These are phyloP conservation scores for Lasiodiplodia hormozganensis DNA, from an alignment of 2,329 filamentous ascomycete species.

Conservation along the genomic window DNA sequence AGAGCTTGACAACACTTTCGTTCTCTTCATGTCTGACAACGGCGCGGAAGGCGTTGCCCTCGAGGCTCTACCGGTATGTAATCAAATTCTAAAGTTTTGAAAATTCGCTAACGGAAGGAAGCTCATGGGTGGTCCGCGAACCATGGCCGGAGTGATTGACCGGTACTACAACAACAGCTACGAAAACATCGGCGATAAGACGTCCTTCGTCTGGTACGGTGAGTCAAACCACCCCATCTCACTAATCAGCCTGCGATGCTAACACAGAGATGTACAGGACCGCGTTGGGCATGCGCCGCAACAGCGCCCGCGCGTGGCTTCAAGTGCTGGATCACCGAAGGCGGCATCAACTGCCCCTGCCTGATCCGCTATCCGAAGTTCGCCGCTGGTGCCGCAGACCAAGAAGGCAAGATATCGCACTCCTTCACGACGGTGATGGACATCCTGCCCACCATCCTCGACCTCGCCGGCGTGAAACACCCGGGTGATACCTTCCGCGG, in stretches of 20 bases:
- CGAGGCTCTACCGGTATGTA: conserved; percentile 38
- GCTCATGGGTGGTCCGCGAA: too few relatives aligned
- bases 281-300: conserved; percentile 41
- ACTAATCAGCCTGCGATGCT: too few relatives aligned
- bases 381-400: background rate
- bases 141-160: too few relatives aligned
- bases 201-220: conserved; percentile 48
- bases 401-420: conserved; percentile 36
- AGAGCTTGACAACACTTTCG: conserved; percentile 47
- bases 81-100: too few relatives aligned
- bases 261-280: background rate
- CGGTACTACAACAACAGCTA: conserved; percentile 39
- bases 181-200: conserved; percentile 44
- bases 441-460: conserved; percentile 46
- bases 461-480: conserved; percentile 43
- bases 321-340: conserved; percentile 36
- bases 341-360: conserved; percentile 48
- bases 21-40: conserved; percentile 50
- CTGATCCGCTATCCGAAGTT: conserved; percentile 42
- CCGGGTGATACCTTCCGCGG: conserved; percentile 40
- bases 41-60: conserved; percentile 46
- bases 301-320: conserved; percentile 35
- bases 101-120: too few relatives aligned
- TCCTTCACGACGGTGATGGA: conserved; percentile 49
- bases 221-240: too few relatives aligned